Evolutionary conservation across 73 alveolate genomes (phyloP), one percentile per base, ranked within the genome.

Genomic region (Stentor coeruleus): DNA sequence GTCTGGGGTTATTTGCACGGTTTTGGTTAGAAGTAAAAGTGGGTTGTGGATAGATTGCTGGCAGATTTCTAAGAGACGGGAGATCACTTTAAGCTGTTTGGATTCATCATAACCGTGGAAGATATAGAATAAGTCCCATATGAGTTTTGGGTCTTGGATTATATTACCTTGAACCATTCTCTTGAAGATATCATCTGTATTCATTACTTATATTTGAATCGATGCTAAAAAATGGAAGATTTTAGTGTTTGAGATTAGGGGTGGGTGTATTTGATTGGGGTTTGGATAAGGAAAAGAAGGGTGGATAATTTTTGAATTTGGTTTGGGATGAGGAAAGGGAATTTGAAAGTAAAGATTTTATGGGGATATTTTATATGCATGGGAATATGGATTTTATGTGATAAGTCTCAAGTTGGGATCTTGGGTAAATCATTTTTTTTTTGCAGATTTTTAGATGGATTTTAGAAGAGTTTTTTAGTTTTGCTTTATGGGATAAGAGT

Each of bases 31-130:
- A 6, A 49, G 66, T 11, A 49, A 20, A 20, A 49, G 28, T 49
- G 66, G 66, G 66, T 49, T 49, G 66, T 49, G 66, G 66, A 49
- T 49, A 20, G 28, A 11, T 49, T 49, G 66, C 20, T 49, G 66
- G 20, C 66, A 49, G 66, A 49, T 49, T 49, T 49, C 66, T 49
- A 49, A 49, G 66, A 49, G 66, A 11, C 20, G 6, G 6, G 66
- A 49, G 20, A 49, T 49, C 20, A 49, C 20, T 49, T 6, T 11
- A 6, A 11, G 66, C 66, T 49, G 66, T 11, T 11, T 20, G 28
- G 6, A 6, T 6, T 20, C 20, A 11, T 49, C 20, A 11, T 6
- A 49, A 49, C 66, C 66, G 6, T 49, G 66, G 66, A 49, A 49
- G 66, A 20, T 49, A 20, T 49, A 49, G 66, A 49, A 20, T 20